phyloP scores from a whole-genome alignment of 1,139 yeast genomes.

The Candida tunisiensis region DNA sequence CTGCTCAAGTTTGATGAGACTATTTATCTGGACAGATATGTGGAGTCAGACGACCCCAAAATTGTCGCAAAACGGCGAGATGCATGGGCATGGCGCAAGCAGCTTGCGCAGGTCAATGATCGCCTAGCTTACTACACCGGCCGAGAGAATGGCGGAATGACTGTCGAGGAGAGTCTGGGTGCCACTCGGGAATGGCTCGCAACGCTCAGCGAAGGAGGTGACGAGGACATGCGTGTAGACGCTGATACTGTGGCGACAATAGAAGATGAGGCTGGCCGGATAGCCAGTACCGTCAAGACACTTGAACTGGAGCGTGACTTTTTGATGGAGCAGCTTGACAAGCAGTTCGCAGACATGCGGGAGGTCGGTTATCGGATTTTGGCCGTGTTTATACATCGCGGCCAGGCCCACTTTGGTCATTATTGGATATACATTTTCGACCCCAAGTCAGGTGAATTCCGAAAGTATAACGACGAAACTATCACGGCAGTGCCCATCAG shows the following conservation, averaged over 20 bases:
- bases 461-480: conserved; percentile 86
- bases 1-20: conserved; percentile 68
- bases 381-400: conserved; percentile 88
- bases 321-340: conserved; percentile 31
- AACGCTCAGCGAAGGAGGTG: too few relatives aligned
- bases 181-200: conserved; percentile 29
- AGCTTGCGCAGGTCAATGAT: conserved; percentile 18
- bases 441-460: conserved; percentile 43
- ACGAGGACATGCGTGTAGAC: too few relatives aligned
- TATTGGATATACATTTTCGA: conserved; percentile 92
- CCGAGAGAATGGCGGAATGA: conserved; percentile 12
- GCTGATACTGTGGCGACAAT: too few relatives aligned
- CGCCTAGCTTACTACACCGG: conserved; percentile 20
- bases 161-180: conserved; percentile 17
- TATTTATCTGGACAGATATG: conserved; percentile 72
- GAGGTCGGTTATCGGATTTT: conserved; percentile 65
- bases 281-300: too few relatives aligned
- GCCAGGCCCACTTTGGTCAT: conserved; percentile 93
- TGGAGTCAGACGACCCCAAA: conserved; percentile 50
- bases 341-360: conserved; percentile 44
- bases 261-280: too few relatives aligned
- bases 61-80: conserved; percentile 34
- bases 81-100: conserved; percentile 46
- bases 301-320: conserved; percentile 19
- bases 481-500: conserved; percentile 62